Conservation (phyloP, 2,329 filamentous ascomycete species). For the Cladophialophora chaetospira region DNA sequence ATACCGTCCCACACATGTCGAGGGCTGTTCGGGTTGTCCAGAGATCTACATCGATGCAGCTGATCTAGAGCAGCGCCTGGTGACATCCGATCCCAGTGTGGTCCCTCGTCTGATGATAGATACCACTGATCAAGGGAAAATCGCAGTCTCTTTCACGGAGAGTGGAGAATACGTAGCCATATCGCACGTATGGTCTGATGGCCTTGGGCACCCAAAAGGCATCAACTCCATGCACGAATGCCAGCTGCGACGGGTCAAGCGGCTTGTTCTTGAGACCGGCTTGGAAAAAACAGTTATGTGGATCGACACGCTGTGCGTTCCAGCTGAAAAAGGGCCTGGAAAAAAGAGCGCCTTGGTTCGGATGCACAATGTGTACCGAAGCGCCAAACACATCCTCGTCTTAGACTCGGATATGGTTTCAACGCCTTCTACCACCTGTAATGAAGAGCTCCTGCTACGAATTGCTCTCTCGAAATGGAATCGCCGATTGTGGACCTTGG, state of each 20-base stretch:
- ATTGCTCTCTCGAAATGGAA: slow-evolving; percentile 10
- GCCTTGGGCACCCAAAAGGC: slow-evolving; percentile 1
- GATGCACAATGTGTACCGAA: slow-evolving; percentile 6
- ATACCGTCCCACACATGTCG: neutral
- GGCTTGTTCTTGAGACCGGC: neutral
- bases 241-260: neutral
- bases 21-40: neutral
- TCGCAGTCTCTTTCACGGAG: neutral
- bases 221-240: slow-evolving; percentile 4
- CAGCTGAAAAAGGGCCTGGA: neutral
- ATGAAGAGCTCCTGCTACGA: slow-evolving; percentile 2
- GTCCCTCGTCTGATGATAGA: neutral
- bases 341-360: slow-evolving; percentile 5
- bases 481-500: slow-evolving; percentile 6
- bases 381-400: slow-evolving; percentile 1
- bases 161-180: neutral
- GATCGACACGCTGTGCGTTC: slow-evolving; percentile 8
- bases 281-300: neutral
- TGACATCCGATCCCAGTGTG: neutral
- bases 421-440: neutral
- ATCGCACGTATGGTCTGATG: slow-evolving; percentile 14
- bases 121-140: neutral
- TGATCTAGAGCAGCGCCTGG: neutral
- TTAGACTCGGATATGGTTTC: slow-evolving; percentile 5
- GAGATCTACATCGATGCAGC: neutral